Conservation (phyloP, 371 early-diverging fungal genomes). For the Capillidium heterosporum region DNA sequence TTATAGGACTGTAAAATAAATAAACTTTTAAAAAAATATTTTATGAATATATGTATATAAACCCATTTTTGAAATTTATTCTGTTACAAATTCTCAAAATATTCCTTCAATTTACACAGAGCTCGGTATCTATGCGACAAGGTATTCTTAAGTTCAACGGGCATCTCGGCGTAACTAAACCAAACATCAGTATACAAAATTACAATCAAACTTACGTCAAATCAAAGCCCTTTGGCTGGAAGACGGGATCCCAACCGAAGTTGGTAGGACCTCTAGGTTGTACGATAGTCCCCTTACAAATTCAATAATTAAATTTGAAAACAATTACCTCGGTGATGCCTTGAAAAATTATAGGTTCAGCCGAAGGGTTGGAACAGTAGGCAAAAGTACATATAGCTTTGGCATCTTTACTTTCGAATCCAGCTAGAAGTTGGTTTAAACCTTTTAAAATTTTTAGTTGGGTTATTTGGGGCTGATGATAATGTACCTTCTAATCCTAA, state of each 20-base stretch:
- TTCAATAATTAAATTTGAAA: background rate
- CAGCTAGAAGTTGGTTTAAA: conserved; percentile 61
- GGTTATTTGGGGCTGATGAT: background rate
- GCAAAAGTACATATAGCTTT: conserved; percentile 85
- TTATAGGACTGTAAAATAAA: too few relatives aligned
- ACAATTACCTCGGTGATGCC: conserved; percentile 46
- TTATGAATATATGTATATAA: too few relatives aligned
- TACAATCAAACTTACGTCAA: conserved; percentile 24
- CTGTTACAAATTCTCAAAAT: background rate
- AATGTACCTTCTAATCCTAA: conserved; percentile 46
- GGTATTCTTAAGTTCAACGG: conserved; percentile 56
- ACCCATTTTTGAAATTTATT: too few relatives aligned
- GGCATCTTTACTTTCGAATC: conserved; percentile 71
- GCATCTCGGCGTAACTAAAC: conserved; percentile 79
- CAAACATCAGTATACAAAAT: background rate
- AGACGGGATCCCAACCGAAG: conserved; percentile 95
- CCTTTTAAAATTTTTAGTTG: conserved; percentile 12
- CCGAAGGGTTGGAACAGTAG: conserved; percentile 60
- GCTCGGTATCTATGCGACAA: conserved; percentile 80
- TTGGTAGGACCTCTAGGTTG: conserved; percentile 58
- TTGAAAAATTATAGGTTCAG: conserved; percentile 78
- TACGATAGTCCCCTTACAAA: conserved; percentile 62
- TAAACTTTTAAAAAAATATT: too few relatives aligned
- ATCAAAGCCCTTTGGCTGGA: conserved; percentile 68
- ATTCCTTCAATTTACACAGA: conserved; percentile 45